A percentile compares a stretch with the other conserved stretches of the same genome.
phyloP scores from a whole-genome alignment of 495 filamentous ascomycete genomes.

The Pseudevernia furfuracea region DNA sequence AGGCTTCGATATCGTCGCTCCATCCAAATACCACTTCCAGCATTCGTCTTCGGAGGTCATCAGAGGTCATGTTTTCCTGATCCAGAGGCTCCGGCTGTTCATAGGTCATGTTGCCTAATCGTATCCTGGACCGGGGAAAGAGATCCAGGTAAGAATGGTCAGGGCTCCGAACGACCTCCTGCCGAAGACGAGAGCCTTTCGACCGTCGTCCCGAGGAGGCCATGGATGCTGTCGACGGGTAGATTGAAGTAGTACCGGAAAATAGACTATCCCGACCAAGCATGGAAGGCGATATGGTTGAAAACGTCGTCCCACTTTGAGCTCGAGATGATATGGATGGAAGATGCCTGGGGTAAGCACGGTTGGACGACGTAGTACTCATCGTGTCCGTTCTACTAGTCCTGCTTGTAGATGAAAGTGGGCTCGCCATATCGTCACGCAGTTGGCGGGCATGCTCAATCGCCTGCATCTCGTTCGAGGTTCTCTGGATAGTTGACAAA shows the following conservation, averaged over 20 bases:
- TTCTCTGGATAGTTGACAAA: constrained; percentile 32
- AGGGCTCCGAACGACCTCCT: constrained; percentile 68
- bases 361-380: constrained; percentile 43
- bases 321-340: constrained; percentile 34
- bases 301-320: constrained; percentile 40
- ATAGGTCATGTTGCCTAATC: constrained; percentile 74
- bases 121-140: constrained; percentile 61
- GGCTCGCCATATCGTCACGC: constrained; percentile 52
- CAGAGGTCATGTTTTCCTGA: constrained; percentile 60
- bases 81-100: constrained; percentile 56
- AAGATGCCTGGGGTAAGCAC: constrained; percentile 30
- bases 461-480: constrained; percentile 38
- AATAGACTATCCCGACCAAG: constrained; percentile 26
- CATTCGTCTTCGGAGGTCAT: constrained; percentile 87
- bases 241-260: constrained; percentile 27
- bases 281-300: constrained; percentile 29
- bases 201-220: constrained; percentile 59
- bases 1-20: constrained; percentile 72
- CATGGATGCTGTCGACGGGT: constrained; percentile 50
- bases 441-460: constrained; percentile 44
- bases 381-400: constrained; percentile 58
- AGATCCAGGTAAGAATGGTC: constrained; percentile 50
- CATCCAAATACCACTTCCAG: constrained; percentile 91
- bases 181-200: constrained; percentile 64
- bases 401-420: constrained; percentile 55